A percentile compares a stretch with the other conserved stretches of the same genome.
phyloP scores from a whole-genome alignment of 1,139 yeast species.

The Pichia sorboxylosa region DNA sequence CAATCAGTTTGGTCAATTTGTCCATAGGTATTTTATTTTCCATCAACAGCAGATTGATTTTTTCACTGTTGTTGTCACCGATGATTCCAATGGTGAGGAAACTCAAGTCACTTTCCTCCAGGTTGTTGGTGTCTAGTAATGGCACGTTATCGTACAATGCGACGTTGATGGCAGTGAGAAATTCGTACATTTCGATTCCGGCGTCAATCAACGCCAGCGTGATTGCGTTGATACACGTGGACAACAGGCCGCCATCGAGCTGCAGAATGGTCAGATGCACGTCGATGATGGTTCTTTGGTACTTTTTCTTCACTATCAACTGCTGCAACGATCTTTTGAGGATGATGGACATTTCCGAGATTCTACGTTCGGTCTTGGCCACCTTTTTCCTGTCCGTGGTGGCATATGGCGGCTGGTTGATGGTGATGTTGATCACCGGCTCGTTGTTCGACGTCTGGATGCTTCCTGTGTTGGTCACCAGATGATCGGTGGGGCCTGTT shows the following conservation, averaged over 20 bases:
- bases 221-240: slow-evolving; percentile 76
- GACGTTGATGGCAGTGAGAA: slow-evolving; percentile 68
- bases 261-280: slow-evolving; percentile 68
- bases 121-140: slow-evolving; percentile 64
- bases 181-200: slow-evolving; percentile 90
- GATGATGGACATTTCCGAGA: slow-evolving; percentile 64
- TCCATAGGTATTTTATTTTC: slow-evolving; percentile 86
- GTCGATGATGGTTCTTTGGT: slow-evolving; percentile 73
- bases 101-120: slow-evolving; percentile 80
- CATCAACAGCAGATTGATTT: slow-evolving; percentile 57
- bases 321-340: slow-evolving; percentile 74
- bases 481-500: slow-evolving; percentile 83
- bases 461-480: slow-evolving; percentile 30
- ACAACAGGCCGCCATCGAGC: slow-evolving; percentile 82
- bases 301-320: slow-evolving; percentile 60
- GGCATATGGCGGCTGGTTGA: slow-evolving; percentile 73
- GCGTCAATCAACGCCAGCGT: slow-evolving; percentile 89
- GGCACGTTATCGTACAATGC: slow-evolving; percentile 64
- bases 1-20: slow-evolving; percentile 60
- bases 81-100: slow-evolving; percentile 73
- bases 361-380: slow-evolving; percentile 50
- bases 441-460: slow-evolving; percentile 29
- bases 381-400: slow-evolving; percentile 51
- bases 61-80: slow-evolving; percentile 55
- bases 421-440: slow-evolving; percentile 40